Evolutionary conservation across 306 rosid genomes (phyloP), one percentile per base, ranked within the genome.

Genomic region (Lathyrus sativus): DNA sequence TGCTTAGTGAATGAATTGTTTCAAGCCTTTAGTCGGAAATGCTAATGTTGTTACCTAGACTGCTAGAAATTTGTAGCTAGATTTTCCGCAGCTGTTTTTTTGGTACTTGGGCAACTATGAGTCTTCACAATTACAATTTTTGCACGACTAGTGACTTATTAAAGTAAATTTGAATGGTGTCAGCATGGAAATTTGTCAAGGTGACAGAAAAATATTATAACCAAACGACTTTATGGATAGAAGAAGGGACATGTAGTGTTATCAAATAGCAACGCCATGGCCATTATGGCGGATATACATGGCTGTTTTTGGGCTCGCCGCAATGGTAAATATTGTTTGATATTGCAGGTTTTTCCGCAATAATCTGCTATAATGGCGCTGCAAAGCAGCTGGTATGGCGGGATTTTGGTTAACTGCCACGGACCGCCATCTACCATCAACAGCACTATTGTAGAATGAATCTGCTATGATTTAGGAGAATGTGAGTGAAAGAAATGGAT

Each of bases 91-190:
- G 55, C 18, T 19, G 61, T 7, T 38, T 12, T 76, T 13, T 26
- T 31, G 58, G 11, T 56, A 53, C 39, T 19, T 24, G n/a, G 76
- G 38, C 24, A 22, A 31, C 44, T 61, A 35, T 7, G 17, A 69
- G 42, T 33, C 44, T 62, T 53, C 11, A 24, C 13, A 18, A 67
- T 65, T 56, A 55, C 14, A 18, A 14, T 26, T 35, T 70, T 56
- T 44, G 41, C 18, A 9, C 5, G 46, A 65, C 33, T 24, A 9
- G 6, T 68, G 46, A 39, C 33, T 42, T 70, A 11, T 22, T 41
- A 11, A 69, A 62, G 71, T 29, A 51, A 76, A 76, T 41, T 76
- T n/a, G 45, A 18, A 65, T 17, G 42, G 12, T 37, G 33, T 49
- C 41, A 31, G 54, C 59, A 29, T 33, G 65, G 65, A 78, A 59